Evolutionary conservation across 2,329 filamentous ascomycete species (phyloP), one percentile per base, ranked within the genome.

Genomic region (Parastagonospora nodorum): DNA sequence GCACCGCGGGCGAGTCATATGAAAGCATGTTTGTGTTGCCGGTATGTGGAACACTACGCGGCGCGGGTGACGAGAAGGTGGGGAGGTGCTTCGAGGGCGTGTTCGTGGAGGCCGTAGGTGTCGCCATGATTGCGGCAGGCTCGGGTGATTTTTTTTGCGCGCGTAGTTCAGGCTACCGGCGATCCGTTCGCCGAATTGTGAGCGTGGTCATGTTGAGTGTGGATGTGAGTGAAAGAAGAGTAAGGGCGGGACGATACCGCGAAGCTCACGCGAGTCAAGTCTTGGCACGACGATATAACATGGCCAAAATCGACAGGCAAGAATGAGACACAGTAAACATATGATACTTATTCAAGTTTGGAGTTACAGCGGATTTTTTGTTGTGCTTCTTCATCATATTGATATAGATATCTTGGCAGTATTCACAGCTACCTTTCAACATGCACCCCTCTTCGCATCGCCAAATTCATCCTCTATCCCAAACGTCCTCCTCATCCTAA

Each of bases 1-100:
- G 74, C 33, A 76, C 77, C 0, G 72, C 71, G 5, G 75, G 74
- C 4, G 74, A 77, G 48, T 76, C 74, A 61, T 72, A 74, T 36
- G 70, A 71, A 49, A 76, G 66, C 57, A 71, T 65, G 48, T 63
- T 63, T 32, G 75, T 45, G 11, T 56, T 74, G 5, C 72, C 69
- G 30, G 61, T 76, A 27, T 61, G 66, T 24, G 78, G 77, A 1
- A 75, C 71, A 57, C 67, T 77, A 66, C 70, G 78, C 58, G 71
- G 76, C 27, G 69, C 74, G 43, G 73, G 73, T 35, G 68, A 76
- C 38, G 68, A 75, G 68, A 72, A 76, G 54, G 61, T 60, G 45
- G 64, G 58, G 49, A 72, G 68, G 57, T 72, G 68, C 58, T 68
- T 69, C 45, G 72, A 69, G 35, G 72, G 64, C 55, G 73, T 69